Conservation (phyloP, 345 rosid species). For the Psidium friedrichsthalianum region DNA sequence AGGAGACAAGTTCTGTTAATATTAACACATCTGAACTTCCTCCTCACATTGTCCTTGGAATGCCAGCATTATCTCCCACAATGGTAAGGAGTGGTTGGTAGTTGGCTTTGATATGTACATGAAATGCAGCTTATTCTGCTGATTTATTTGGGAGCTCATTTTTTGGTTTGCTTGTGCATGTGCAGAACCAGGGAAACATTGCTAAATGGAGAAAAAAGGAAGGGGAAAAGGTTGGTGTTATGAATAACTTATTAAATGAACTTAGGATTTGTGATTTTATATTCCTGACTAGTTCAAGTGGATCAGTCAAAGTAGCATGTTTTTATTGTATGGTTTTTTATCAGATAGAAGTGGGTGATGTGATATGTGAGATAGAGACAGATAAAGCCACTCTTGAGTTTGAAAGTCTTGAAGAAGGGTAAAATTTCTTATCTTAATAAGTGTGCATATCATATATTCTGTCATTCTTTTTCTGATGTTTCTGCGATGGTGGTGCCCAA, state of each 20-base stretch:
- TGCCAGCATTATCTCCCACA: slow-evolving; percentile 99
- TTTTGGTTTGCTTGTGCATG: slow-evolving; percentile 10
- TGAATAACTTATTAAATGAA: background rate
- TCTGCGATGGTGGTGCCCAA: background rate
- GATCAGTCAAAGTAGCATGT: background rate
- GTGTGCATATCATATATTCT: background rate
- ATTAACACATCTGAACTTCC: slow-evolving; percentile 49
- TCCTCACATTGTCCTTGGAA: slow-evolving; percentile 72
- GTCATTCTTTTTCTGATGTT: background rate
- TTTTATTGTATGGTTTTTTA: slow-evolving; percentile 10
- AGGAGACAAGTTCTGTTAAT: slow-evolving; percentile 30
- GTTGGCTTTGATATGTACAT: slow-evolving; percentile 3
- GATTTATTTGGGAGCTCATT: slow-evolving; percentile 4
- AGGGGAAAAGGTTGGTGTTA: slow-evolving; percentile 81
- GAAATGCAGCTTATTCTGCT: slow-evolving; percentile 1
- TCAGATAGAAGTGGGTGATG: slow-evolving; percentile 97
- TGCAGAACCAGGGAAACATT: slow-evolving; percentile 85
- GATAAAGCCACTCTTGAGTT: slow-evolving; percentile 98
- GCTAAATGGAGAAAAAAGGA: slow-evolving; percentile 84
- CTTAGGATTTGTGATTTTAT: background rate
- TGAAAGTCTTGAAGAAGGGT: slow-evolving; percentile 97
- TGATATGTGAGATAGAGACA: slow-evolving; percentile 96
- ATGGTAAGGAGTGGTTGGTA: slow-evolving; percentile 44
- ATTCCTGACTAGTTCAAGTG: background rate
- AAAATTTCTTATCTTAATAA: slow-evolving; percentile 7